Evolutionary conservation across 495 filamentous ascomycete species (phyloP).

Genomic region (Penicillium bialowiezense): DNA sequence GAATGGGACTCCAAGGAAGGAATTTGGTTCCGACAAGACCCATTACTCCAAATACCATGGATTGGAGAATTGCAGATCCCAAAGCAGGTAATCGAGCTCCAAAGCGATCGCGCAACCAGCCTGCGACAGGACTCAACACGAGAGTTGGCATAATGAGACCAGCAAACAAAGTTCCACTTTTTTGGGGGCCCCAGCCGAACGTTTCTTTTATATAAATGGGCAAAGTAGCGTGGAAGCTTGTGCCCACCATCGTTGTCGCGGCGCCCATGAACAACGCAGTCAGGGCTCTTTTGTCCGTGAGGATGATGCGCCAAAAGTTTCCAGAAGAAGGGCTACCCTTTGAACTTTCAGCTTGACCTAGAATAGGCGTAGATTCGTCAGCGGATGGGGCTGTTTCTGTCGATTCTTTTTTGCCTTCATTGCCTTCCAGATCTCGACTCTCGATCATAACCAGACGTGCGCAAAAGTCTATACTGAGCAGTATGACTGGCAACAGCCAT

Average conservation of each 20-base stretch:
- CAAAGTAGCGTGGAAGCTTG: constrained; percentile 8
- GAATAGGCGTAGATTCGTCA: background rate
- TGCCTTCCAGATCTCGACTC: background rate
- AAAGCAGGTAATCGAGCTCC: background rate
- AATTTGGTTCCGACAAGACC: background rate
- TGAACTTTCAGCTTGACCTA: background rate
- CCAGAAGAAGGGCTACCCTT: background rate
- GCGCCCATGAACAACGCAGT: background rate
- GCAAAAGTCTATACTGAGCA: constrained; percentile 21
- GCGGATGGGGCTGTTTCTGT: background rate
- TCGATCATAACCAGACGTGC: constrained; percentile 25
- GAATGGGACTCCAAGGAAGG: background rate
- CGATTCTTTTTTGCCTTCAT: background rate
- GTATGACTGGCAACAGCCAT: constrained; percentile 17
- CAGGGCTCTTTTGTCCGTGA: background rate
- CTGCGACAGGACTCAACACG: background rate
- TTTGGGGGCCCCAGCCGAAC: constrained; percentile 3
- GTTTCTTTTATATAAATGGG: constrained; percentile 6
- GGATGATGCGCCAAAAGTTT: constrained; percentile 1
- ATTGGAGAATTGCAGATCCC: background rate
- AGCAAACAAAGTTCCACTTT: background rate
- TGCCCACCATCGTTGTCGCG: background rate
- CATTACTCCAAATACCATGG: background rate
- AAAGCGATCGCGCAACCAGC: constrained; percentile 3
- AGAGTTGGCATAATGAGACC: constrained; percentile 1